Base-by-base conservation (phyloP, 2,329 filamentous ascomycete species). In the Pestalotiopsis sp. region DNA sequence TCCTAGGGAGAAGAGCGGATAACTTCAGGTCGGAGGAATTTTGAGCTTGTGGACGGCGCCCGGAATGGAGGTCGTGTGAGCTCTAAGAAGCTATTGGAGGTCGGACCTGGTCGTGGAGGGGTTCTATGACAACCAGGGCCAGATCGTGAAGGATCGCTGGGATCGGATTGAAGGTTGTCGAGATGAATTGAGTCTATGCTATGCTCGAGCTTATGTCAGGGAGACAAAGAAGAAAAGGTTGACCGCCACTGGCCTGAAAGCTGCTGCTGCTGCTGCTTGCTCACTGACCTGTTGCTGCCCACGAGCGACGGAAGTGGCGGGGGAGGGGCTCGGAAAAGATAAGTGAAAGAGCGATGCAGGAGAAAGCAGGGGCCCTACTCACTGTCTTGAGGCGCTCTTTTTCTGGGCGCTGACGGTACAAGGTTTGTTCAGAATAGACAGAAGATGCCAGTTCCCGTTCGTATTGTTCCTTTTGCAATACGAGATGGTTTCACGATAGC, bases 151-250 rank as follows among this genome's bases (percentile, higher is more conserved):
- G 45, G 7, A 52, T 52, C 45, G 45, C 45, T 23, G 45, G 17
- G 45, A 52, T 20, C 45, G 45, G 20, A 52, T 20, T n/a, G 45
- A 62, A 62, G 59, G 59, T 62, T 62, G 59, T 62, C 25, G 59
- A 36, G 59, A 36, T 36, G 59, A 62, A 27, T 62, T 39, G 59
- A 36, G 23, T 59, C 57, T 36, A 27, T 59, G 23, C 57, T 36
- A 27, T 59, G 59, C 59, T 36, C 9, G 59, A 62, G 59, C 59
- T 62, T 62, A 70, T 70, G 65, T 64, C 7, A 56, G 27, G 23
- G 60, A 63, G 27, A 27, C 36, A 36, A 39, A 23, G 60, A 36
- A 39, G n/a, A n/a, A 41, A 66, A 66, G 39, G 63, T 31, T 66
- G 63, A 66, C 63, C 63, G 63, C 63, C 41, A 66, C 63, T 52